Evolutionary conservation across 31 red algal genomes (phyloP).

Genomic region (Odonthalia washingtoniensis): DNA sequence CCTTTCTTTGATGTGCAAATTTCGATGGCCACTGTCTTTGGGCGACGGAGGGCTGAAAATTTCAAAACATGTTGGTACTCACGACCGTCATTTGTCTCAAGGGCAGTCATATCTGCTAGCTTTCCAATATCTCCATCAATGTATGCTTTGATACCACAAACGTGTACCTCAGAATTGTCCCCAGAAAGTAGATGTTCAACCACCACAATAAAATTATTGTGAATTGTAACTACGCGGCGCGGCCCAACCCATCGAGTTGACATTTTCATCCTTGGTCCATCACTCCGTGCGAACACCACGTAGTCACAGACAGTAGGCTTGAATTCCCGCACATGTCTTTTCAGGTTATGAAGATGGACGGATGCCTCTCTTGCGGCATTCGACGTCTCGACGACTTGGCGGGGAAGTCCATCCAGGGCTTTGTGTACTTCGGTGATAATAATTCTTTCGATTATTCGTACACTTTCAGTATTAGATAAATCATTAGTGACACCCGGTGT

Average conservation of each 20-base stretch:
- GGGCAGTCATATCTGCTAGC: no score
- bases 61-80: no score
- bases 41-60: no score
- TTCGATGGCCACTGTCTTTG: no score
- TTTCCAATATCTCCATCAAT: no score
- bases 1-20: no score
- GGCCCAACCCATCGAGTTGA: neutral
- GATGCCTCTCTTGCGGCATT: neutral
- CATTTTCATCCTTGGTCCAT: neutral
- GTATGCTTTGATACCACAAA: neutral
- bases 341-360: neutral
- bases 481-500: neutral
- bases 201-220: neutral
- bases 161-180: neutral
- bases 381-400: neutral
- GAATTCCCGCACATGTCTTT: neutral
- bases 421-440: neutral
- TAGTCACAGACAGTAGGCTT: neutral
- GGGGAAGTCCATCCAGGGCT: neutral
- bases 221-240: neutral
- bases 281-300: neutral
- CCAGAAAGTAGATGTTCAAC: neutral
- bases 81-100: no score
- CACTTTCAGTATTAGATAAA: neutral
- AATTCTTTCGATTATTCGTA: neutral